These are phyloP conservation scores for Ophiobolus disseminans DNA, from an alignment of 2,329 filamentous ascomycete genomes.

Conservation along the genomic window DNA sequence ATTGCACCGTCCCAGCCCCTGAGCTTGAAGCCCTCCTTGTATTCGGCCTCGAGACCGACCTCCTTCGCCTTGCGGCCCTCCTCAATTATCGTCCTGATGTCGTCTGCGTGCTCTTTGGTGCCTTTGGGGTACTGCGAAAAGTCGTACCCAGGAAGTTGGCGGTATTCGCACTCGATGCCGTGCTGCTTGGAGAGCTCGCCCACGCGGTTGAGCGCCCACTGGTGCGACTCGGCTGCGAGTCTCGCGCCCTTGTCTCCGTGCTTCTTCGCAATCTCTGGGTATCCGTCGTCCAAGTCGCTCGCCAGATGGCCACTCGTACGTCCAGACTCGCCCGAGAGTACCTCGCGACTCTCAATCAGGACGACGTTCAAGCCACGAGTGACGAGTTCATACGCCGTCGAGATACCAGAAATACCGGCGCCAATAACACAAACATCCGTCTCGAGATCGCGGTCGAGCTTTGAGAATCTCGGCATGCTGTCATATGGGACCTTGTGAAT, in stretches of 20 bases:
- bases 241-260: slow-evolving; percentile 60
- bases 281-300: slow-evolving; percentile 63
- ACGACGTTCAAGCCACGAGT: slow-evolving; percentile 58
- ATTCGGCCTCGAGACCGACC: slow-evolving; percentile 54
- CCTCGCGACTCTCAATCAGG: slow-evolving; percentile 62
- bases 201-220: slow-evolving; percentile 61
- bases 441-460: slow-evolving; percentile 53
- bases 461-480: slow-evolving; percentile 53
- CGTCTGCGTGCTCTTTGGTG: slow-evolving; percentile 54
- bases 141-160: slow-evolving; percentile 57
- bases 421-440: slow-evolving; percentile 61
- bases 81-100: slow-evolving; percentile 54
- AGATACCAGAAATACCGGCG: slow-evolving; percentile 61
- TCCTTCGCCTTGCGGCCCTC: slow-evolving; percentile 56
- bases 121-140: slow-evolving; percentile 58
- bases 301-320: slow-evolving; percentile 63
- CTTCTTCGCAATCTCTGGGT: slow-evolving; percentile 59
- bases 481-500: slow-evolving; percentile 57
- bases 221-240: slow-evolving; percentile 61
- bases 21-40: slow-evolving; percentile 55
- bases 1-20: slow-evolving; percentile 60
- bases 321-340: slow-evolving; percentile 62
- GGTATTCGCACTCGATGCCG: slow-evolving; percentile 64
- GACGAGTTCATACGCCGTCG: slow-evolving; percentile 62
- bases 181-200: slow-evolving; percentile 59